Evolutionary conservation across 495 filamentous ascomycete species (phyloP).

Genomic region (Penicillium cosmopolitanum): DNA sequence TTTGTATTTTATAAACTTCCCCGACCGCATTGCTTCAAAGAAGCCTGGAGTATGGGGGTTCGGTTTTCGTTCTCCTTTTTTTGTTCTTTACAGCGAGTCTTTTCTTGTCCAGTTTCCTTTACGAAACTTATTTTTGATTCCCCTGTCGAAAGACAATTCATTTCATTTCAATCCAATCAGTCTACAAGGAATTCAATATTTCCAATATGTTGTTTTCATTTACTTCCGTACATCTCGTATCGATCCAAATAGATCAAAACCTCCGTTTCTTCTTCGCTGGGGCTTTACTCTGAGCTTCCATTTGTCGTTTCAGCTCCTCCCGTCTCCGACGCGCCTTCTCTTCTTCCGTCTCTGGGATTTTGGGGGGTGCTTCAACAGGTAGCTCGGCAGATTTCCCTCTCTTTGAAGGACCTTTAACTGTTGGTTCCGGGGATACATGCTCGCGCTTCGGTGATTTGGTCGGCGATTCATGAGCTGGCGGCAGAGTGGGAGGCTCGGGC

Average conservation of each 20-base stretch:
- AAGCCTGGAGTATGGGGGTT: background rate
- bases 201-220: background rate
- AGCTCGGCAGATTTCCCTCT: background rate
- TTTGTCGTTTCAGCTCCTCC: constrained; percentile 63
- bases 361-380: background rate
- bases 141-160: constrained; percentile 1
- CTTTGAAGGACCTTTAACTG: constrained; percentile 15
- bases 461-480: background rate
- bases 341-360: constrained; percentile 39
- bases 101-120: background rate
- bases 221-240: background rate
- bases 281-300: constrained; percentile 67
- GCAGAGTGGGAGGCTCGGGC: background rate
- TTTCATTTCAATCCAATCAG: background rate
- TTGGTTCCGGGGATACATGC: background rate
- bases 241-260: constrained; percentile 42
- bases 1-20: background rate
- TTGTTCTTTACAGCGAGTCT: background rate
- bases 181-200: background rate
- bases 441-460: background rate
- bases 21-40: background rate
- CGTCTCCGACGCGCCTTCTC: constrained; percentile 67
- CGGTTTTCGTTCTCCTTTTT: background rate
- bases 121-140: background rate
- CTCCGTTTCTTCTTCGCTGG: constrained; percentile 69